These are phyloP conservation scores for Aspergillus nanangensis DNA, from an alignment of 495 filamentous ascomycete species.

Conservation along the genomic window DNA sequence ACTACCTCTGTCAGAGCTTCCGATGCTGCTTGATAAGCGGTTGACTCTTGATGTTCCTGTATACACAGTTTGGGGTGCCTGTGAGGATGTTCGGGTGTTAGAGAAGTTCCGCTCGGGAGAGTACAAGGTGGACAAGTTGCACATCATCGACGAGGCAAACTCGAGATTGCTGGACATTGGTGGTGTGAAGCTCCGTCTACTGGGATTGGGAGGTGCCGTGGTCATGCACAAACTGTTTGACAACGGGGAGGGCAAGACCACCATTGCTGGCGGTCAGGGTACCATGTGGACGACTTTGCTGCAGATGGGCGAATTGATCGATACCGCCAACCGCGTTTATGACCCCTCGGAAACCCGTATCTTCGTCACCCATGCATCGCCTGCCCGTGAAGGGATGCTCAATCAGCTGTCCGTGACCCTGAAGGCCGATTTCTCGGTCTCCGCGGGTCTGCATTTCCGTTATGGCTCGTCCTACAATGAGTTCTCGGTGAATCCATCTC, in stretches of 20 bases:
- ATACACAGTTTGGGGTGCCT: conserved; percentile 98
- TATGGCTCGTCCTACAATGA: conserved; percentile 99
- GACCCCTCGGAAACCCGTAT: conserved; percentile 98
- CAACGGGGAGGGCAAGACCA: conserved; percentile 96
- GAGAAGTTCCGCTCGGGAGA: conserved; percentile 98
- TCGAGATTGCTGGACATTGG: conserved; percentile 91
- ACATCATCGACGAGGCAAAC: conserved; percentile 97
- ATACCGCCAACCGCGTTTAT: conserved; percentile 96
- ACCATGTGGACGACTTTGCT: conserved; percentile 99
- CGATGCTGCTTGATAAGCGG: conserved; percentile 83
- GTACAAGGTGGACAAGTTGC: conserved; percentile 95
- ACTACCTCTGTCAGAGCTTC: conserved; percentile 90
- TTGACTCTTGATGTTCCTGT: conserved; percentile 92
- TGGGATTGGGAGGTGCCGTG: conserved; percentile 92
- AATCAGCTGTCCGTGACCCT: conserved; percentile 98
- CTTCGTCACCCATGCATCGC: conserved; percentile 96
- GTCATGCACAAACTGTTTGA: conserved; percentile 99
- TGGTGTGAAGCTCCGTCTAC: conserved; percentile 90
- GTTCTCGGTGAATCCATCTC: conserved; percentile 95
- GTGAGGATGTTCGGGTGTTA: conserved; percentile 95
- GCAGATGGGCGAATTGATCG: conserved; percentile 97
- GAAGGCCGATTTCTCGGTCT: conserved; percentile 98
- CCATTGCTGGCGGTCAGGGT: conserved; percentile 95
- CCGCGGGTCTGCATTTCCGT: conserved; percentile 95
- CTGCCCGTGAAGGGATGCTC: conserved; percentile 91